Evolutionary conservation across 768 basidiomycete species (phyloP), one percentile per base, ranked within the genome.

Genomic region (Omphalotus guepiniiformis): DNA sequence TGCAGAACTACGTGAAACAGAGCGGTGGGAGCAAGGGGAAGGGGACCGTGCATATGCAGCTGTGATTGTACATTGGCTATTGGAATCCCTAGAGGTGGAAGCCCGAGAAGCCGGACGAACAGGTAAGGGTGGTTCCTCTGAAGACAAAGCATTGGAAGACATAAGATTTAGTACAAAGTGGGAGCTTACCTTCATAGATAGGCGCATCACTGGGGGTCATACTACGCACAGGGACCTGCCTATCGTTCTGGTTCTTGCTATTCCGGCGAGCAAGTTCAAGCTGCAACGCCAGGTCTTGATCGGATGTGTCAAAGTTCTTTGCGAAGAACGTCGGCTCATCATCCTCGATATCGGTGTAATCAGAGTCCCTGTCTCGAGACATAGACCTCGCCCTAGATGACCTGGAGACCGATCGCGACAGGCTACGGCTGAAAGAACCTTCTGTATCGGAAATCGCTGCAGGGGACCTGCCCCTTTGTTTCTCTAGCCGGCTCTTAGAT

Each of bases 251-350:
- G 61, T 76, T 87, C 58, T 83, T 74, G 60, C 90, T 91, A 60
- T 96, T 96, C 54, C 79, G 78, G 50, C 89, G 72, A 4, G 93
- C 93, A 40, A 95, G 69, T 52, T 89, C 89, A 42, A 96, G 67
- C 39, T 85, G 83, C 68, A 79, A 73, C 18, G 83, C 76, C 44
- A 95, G 70, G 59, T 94, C 87, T 55, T 77, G 76, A 58, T 92
- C 89, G 13, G 85, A 88, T 41, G 78, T 71, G 52, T 88, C 83
- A 53, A 78, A 64, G 4, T 62, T 65, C 53, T 44, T 65, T 60
- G 9, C 64, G 63, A 40, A 64, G 48, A 42, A 71, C 62, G 6
- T 69, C 65, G 13, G 65, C 64, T 75, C 63, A 34, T 71, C 73
- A n/a, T 75, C 75, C 21, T 76, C 79, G 22, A 58, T 60, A 47